Conservation (phyloP, 202 grass and related monocot genomes). For the Cymbopogon flexuosus region DNA sequence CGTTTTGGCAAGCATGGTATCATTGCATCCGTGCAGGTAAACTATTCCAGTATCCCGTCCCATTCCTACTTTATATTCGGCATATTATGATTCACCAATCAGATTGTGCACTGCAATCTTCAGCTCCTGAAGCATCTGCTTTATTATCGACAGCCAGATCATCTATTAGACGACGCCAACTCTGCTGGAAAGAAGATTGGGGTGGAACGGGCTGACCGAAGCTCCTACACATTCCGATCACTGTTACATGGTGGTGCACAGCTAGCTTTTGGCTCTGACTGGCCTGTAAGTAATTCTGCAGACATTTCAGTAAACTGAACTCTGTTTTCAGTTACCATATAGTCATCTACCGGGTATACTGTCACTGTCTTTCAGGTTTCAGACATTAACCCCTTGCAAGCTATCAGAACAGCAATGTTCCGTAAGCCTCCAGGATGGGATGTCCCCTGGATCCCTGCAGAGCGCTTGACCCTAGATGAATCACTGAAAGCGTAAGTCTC, state of each 20-base stretch:
- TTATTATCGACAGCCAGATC: constrained; percentile 63
- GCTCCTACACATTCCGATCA: constrained; percentile 67
- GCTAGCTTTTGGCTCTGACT: constrained; percentile 94
- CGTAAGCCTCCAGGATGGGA: constrained; percentile 60
- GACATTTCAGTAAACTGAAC: neutral
- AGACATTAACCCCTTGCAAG: constrained; percentile 76
- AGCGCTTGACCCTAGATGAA: constrained; percentile 57
- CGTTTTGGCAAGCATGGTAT: constrained; percentile 70
- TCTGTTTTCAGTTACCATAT: neutral
- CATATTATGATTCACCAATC: neutral
- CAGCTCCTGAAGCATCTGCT: constrained; percentile 1
- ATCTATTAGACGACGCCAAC: constrained; percentile 64
- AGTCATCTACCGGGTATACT: neutral
- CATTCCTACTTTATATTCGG: neutral
- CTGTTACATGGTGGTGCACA: constrained; percentile 42
- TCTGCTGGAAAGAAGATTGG: constrained; percentile 63
- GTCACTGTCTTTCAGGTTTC: constrained; percentile 47
- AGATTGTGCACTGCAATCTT: neutral
- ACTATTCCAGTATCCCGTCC: neutral
- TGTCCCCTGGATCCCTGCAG: constrained; percentile 54
- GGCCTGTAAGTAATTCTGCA: constrained; percentile 49
- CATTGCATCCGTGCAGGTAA: constrained; percentile 84
- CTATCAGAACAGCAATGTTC: constrained; percentile 54
- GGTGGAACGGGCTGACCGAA: constrained; percentile 41
- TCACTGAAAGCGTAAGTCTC: constrained; percentile 70